Percentiles rank a stretch among this genome's conserved stretches.
These are phyloP conservation scores for Pichia sp. DNA, from an alignment of 1,139 yeast genomes.

Conservation along the genomic window DNA sequence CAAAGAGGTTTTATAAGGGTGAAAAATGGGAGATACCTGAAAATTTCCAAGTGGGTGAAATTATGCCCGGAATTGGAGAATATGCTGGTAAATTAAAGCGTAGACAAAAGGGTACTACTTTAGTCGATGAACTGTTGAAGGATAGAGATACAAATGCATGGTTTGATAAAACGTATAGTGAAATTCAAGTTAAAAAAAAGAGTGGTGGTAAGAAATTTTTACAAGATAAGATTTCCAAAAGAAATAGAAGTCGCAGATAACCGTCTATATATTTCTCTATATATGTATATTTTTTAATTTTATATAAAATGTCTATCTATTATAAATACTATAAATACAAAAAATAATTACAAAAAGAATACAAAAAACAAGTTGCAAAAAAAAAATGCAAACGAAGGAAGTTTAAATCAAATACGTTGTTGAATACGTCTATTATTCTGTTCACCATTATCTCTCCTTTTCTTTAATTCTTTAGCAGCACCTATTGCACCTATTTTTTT, in stretches of 20 bases:
- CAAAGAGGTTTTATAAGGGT: slow-evolving; percentile 90
- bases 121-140: slow-evolving; percentile 75
- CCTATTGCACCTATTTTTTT: slow-evolving; percentile 46
- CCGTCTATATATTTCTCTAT: too few relatives aligned
- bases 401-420: too few relatives aligned
- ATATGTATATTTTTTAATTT: too few relatives aligned
- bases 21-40: slow-evolving; percentile 79
- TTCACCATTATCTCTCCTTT: slow-evolving; percentile 25
- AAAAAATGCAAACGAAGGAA: too few relatives aligned
- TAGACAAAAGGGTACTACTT: slow-evolving; percentile 67
- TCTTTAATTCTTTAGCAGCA: slow-evolving; percentile 25
- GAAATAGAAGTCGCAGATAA: too few relatives aligned
- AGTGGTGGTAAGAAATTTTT: slow-evolving; percentile 71
- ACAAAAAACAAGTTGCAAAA: too few relatives aligned
- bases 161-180: slow-evolving; percentile 77
- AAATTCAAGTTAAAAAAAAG: slow-evolving; percentile 66
- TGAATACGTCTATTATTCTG: slow-evolving; percentile 24
- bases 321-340: too few relatives aligned
- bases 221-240: slow-evolving; percentile 57
- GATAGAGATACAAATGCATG: slow-evolving; percentile 66
- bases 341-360: too few relatives aligned
- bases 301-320: slow-evolving; percentile 32
- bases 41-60: slow-evolving; percentile 82
- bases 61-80: slow-evolving; percentile 76
- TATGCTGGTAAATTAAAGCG: slow-evolving; percentile 63